Conservation (phyloP, 495 filamentous ascomycete genomes). For the Xylaria flabelliformis region DNA sequence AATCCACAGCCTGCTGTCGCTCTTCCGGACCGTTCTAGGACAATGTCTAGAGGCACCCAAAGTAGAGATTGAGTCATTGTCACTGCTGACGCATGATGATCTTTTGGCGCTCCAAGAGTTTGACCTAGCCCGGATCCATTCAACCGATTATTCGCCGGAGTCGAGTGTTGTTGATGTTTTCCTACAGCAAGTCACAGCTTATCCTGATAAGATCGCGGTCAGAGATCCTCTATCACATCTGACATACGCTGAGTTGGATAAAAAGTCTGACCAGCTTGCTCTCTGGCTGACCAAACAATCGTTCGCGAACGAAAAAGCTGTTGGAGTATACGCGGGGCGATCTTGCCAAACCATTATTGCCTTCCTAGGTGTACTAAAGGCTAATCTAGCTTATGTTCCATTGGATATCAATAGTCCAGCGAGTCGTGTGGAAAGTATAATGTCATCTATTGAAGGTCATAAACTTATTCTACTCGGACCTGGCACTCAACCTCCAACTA, state of each 20-base stretch:
- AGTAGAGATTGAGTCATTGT: neutral
- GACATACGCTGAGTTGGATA: neutral
- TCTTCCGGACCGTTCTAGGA: neutral
- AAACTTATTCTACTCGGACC: neutral
- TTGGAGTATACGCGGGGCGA: neutral
- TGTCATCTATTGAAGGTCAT: neutral
- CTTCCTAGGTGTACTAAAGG: constrained; percentile 28
- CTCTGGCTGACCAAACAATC: neutral
- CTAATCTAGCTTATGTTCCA: constrained; percentile 25
- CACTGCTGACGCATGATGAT: neutral
- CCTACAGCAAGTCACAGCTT: neutral
- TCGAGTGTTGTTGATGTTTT: neutral
- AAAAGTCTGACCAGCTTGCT: neutral
- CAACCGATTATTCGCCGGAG: neutral
- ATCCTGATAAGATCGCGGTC: neutral
- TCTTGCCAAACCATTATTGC: constrained; percentile 3
- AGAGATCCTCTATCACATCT: neutral
- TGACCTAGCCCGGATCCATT: neutral
- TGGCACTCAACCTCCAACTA: neutral
- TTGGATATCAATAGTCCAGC: constrained; percentile 19
- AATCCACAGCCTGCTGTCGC: neutral
- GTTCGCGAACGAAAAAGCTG: neutral
- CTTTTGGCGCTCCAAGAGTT: neutral
- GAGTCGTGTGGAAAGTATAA: constrained; percentile 16
- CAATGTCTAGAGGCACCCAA: neutral